phyloP scores from a whole-genome alignment of 148 eudicot genomes.

The Persicaria maculosa region DNA sequence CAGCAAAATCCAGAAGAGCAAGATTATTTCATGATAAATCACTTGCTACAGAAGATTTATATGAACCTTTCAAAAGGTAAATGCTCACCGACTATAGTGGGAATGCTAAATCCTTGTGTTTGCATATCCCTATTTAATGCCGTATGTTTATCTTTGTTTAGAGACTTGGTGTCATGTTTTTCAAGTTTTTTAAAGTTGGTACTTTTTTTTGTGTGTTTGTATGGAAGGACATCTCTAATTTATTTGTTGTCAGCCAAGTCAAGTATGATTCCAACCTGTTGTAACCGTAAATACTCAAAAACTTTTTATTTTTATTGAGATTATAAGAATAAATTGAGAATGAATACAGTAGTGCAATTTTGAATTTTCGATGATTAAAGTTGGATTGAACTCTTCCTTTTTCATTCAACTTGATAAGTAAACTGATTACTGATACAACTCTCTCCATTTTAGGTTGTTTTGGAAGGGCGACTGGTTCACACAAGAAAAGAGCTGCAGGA shows the following conservation, averaged over 20 bases:
- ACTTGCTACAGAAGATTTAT: conserved; percentile 73
- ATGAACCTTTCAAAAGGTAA: conserved; percentile 86
- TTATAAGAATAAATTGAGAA: background rate
- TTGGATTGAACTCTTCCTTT: background rate
- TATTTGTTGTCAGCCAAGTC: background rate
- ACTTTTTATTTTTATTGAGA: background rate
- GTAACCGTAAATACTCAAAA: background rate
- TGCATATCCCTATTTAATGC: background rate
- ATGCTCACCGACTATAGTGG: background rate
- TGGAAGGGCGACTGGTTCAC: conserved; percentile 95
- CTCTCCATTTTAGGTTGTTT: conserved; percentile 53
- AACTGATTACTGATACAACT: background rate
- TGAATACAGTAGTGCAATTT: background rate
- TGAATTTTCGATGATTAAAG: background rate
- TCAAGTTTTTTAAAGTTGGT: background rate
- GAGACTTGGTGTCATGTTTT: no score
- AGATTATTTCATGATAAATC: conserved; percentile 80
- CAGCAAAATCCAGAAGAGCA: conserved; percentile 92
- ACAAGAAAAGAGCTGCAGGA: conserved; percentile 96
- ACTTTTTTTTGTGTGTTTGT: background rate
- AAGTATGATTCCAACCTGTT: no score
- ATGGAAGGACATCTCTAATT: background rate
- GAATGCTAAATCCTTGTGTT: background rate
- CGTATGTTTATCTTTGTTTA: background rate
- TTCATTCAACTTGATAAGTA: conserved; percentile 11